Conservation (phyloP, 2,329 filamentous ascomycete genomes). For the Chaetomium sp. region DNA sequence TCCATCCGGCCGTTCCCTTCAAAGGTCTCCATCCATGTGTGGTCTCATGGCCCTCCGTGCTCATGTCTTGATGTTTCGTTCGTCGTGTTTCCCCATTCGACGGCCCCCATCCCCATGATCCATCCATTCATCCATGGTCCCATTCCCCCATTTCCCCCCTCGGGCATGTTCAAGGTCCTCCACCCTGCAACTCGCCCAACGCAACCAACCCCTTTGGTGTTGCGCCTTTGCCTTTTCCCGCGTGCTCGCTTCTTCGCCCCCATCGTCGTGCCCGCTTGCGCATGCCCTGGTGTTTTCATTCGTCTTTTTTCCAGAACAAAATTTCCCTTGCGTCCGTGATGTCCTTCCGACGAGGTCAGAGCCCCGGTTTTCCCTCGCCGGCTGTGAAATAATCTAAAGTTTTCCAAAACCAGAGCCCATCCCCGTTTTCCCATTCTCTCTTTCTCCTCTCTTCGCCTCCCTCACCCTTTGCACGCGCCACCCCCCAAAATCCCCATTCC, state of each 20-base stretch:
- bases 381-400: conserved; percentile 37
- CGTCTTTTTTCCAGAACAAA: conserved; percentile 23
- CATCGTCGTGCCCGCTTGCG: neutral
- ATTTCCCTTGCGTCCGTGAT: conserved; percentile 33
- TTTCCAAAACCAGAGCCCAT: conserved; percentile 46
- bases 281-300: conserved; percentile 24
- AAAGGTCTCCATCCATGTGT: neutral
- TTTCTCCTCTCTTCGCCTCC: conserved; percentile 18
- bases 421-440: conserved; percentile 32
- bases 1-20: conserved; percentile 5
- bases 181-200: neutral
- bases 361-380: conserved; percentile 44
- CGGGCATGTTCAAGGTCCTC: neutral
- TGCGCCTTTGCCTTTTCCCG: no score
- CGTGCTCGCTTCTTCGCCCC: neutral
- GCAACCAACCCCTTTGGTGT: neutral
- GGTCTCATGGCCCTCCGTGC: neutral
- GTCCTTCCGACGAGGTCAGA: conserved; percentile 25
- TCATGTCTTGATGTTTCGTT: neutral
- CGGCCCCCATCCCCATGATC: neutral
- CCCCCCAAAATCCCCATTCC: conserved; percentile 31
- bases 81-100: conserved; percentile 4
- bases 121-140: neutral
- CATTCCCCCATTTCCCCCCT: neutral
- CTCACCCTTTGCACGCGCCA: neutral